phyloP scores from a whole-genome alignment of 169 alveolate genomes.

The Amoebophrya sp. region DNA sequence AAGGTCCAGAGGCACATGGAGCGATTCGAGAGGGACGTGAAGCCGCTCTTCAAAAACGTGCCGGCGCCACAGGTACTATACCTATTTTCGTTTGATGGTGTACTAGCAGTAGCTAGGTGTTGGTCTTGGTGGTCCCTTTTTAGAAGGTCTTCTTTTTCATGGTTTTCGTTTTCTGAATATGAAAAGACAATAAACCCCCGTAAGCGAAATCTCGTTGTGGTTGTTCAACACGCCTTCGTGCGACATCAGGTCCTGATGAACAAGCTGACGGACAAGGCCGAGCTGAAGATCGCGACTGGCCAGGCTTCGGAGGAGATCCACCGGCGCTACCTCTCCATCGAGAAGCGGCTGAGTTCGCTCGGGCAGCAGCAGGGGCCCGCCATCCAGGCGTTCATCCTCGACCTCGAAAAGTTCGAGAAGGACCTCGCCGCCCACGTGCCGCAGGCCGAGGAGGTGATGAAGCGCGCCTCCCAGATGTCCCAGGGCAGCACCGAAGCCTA shows the following conservation, averaged over 20 bases:
- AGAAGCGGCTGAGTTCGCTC: not conserved
- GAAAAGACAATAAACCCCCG: too few relatives aligned
- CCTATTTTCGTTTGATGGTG: too few relatives aligned
- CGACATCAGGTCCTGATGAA: not conserved
- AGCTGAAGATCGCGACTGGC: not conserved
- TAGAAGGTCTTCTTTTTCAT: too few relatives aligned
- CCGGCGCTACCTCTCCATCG: not conserved
- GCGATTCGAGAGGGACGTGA: not conserved
- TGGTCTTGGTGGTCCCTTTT: too few relatives aligned
- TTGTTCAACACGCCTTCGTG: too few relatives aligned
- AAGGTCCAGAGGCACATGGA: not conserved
- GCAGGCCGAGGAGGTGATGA: not conserved
- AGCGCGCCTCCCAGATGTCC: not conserved
- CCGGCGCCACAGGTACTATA: not conserved
- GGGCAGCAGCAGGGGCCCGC: not conserved
- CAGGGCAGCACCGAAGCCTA: not conserved
- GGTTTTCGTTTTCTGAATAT: too few relatives aligned
- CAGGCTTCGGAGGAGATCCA: not conserved
- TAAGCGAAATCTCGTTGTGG: too few relatives aligned
- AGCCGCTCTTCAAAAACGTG: constrained; percentile 1
- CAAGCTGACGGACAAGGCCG: not conserved
- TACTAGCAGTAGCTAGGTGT: too few relatives aligned
- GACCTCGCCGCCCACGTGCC: not conserved
- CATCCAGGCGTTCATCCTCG: not conserved
- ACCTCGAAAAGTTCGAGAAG: not conserved